A percentile compares a stretch with the other conserved stretches of the same genome.
Conservation (phyloP, 2,329 filamentous ascomycete genomes). For the Beauveria sp. region DNA sequence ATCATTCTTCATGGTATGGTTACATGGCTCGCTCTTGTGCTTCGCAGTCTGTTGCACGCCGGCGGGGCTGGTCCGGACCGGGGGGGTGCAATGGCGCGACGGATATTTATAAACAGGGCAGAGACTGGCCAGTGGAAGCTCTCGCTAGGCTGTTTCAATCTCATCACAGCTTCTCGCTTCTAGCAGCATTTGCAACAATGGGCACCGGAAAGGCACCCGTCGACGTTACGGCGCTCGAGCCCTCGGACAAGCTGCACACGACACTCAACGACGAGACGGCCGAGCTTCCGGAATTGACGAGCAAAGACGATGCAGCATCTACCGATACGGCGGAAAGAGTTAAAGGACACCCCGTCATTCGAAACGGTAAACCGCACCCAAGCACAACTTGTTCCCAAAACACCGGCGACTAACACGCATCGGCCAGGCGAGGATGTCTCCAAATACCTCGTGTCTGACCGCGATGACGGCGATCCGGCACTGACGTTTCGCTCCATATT, state of each 20-base stretch:
- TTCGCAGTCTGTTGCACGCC: background rate
- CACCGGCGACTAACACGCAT: background rate
- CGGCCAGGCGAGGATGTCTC: constrained; percentile 14
- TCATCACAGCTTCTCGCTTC: background rate
- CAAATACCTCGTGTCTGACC: constrained; percentile 15
- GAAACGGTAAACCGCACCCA: constrained; percentile 1
- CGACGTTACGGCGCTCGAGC: background rate
- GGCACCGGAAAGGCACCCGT: background rate
- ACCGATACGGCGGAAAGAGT: constrained; percentile 1
- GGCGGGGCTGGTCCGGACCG: too few relatives aligned
- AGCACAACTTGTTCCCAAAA: background rate
- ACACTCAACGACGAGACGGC: background rate
- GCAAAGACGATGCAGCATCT: background rate
- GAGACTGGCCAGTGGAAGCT: too few relatives aligned
- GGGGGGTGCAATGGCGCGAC: background rate
- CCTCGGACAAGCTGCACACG: background rate
- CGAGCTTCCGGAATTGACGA: background rate
- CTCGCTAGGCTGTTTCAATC: background rate
- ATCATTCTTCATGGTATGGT: background rate
- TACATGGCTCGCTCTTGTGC: background rate
- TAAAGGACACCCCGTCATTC: constrained; percentile 12
- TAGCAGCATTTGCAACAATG: background rate
- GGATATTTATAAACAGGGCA: background rate
- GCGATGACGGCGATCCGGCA: constrained; percentile 16
- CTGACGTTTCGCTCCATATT: constrained; percentile 17